A percentile compares a stretch with the other conserved stretches of the same genome.
Conservation (phyloP, 768 basidiomycete species). For the Pisolithus albus region DNA sequence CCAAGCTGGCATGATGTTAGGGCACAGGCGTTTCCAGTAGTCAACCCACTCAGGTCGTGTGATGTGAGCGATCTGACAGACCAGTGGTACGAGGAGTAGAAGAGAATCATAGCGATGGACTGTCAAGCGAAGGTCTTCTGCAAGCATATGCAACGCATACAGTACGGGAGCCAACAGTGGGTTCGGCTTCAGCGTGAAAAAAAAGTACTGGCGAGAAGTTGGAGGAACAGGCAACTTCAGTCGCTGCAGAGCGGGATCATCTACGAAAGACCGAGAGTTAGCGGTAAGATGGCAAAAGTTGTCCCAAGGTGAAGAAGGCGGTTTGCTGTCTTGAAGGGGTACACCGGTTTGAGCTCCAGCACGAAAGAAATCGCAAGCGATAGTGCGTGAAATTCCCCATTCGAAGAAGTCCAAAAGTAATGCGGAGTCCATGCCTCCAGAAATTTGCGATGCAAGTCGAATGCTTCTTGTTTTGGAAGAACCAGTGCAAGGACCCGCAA, state of each 20-base stretch:
- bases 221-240: constrained; percentile 33
- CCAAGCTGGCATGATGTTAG: constrained; percentile 56
- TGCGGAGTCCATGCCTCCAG: constrained; percentile 49
- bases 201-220: constrained; percentile 21
- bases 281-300: constrained; percentile 35
- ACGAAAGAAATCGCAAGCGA: constrained; percentile 42
- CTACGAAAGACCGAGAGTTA: constrained; percentile 43
- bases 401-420: constrained; percentile 36
- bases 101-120: constrained; percentile 51
- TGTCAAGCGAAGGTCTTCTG: constrained; percentile 59
- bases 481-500: constrained; percentile 58
- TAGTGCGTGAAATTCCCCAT: constrained; percentile 54
- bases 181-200: constrained; percentile 31
- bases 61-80: constrained; percentile 54
- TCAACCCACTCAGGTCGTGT: constrained; percentile 85
- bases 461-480: constrained; percentile 50
- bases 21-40: constrained; percentile 83
- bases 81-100: constrained; percentile 49
- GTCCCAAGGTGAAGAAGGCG: constrained; percentile 39
- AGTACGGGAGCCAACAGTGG: constrained; percentile 51
- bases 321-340: constrained; percentile 10
- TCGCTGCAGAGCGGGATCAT: constrained; percentile 51
- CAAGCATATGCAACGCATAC: constrained; percentile 74
- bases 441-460: constrained; percentile 49
- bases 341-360: constrained; percentile 35